Conservation (phyloP, 192 early-diverging fungal genomes). For the Jimgerdemannia flammicorona region DNA sequence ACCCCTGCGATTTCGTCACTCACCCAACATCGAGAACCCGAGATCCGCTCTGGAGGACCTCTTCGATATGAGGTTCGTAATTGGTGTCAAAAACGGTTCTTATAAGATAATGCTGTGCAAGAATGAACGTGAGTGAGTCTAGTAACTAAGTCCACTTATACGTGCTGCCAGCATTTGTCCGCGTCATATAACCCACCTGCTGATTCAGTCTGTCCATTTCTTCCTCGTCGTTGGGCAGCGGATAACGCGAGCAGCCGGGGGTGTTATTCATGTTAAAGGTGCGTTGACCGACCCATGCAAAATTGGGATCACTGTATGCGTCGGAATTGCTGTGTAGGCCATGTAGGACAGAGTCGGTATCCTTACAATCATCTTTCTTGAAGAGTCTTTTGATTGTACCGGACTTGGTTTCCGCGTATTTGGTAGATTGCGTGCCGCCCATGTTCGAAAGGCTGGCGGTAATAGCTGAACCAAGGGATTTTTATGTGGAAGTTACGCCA, state of each 20-base stretch:
- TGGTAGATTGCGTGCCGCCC: background rate
- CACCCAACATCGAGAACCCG: conserved; percentile 1
- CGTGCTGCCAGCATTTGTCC: background rate
- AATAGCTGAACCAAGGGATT: background rate
- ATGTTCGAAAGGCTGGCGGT: background rate
- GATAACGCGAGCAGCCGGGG: background rate
- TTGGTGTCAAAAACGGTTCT: background rate
- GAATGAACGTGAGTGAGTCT: background rate
- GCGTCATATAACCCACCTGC: background rate
- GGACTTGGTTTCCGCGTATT: background rate
- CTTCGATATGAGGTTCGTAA: background rate
- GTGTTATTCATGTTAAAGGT: background rate
- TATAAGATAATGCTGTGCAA: background rate
- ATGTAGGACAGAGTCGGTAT: background rate
- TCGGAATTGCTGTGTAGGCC: background rate
- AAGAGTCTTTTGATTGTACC: background rate
- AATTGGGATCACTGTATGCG: background rate
- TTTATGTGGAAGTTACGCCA: too few species aligned
- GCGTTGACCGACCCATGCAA: background rate
- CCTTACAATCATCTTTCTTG: background rate
- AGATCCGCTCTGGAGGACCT: background rate
- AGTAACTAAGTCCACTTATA: background rate
- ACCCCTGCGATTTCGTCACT: background rate
- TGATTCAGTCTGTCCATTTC: background rate
- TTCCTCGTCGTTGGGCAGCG: background rate